phyloP scores from a whole-genome alignment of 805 yeast genomes.

The Candida alai region DNA sequence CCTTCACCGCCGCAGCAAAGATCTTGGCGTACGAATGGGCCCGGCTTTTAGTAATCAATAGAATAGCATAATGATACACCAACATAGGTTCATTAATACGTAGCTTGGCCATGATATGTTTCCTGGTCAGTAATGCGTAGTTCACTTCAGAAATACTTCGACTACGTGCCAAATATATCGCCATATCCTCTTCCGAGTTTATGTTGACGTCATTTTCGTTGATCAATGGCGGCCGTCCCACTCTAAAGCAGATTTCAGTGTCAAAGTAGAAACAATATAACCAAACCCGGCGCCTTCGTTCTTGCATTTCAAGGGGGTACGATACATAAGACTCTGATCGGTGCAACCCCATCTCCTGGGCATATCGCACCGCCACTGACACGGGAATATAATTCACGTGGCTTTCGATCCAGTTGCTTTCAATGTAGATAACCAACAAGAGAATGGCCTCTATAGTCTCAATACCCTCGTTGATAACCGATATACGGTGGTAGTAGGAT shows the following conservation, averaged over 20 bases:
- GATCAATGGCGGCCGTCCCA: conserved; percentile 39
- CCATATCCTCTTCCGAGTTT: conserved; percentile 18
- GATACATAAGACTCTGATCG: conserved; percentile 25
- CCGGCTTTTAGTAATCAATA: conserved; percentile 23
- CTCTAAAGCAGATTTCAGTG: conserved; percentile 35
- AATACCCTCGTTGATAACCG: conserved; percentile 48
- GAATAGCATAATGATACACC: conserved; percentile 6
- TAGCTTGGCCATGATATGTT: background rate
- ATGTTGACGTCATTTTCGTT: conserved; percentile 30
- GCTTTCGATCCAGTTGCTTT: conserved; percentile 24
- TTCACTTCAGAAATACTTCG: background rate
- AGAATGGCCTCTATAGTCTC: conserved; percentile 50
- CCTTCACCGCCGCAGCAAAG: conserved; percentile 27
- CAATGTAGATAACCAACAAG: conserved; percentile 40
- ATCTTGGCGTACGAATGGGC: conserved; percentile 26
- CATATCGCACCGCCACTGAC: conserved; percentile 34
- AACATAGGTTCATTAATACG: background rate
- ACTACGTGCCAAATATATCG: conserved; percentile 2
- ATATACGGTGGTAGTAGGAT: conserved; percentile 50
- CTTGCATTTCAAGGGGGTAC: conserved; percentile 19
- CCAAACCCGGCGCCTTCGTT: conserved; percentile 30
- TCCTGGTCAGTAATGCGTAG: background rate
- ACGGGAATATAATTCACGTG: conserved; percentile 27
- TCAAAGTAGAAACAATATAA: conserved; percentile 34
- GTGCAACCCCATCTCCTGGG: conserved; percentile 41